Evolutionary conservation across 2,329 filamentous ascomycete genomes (phyloP), one percentile per base, ranked within the genome.

Genomic region (Metarhizium robertsii): DNA sequence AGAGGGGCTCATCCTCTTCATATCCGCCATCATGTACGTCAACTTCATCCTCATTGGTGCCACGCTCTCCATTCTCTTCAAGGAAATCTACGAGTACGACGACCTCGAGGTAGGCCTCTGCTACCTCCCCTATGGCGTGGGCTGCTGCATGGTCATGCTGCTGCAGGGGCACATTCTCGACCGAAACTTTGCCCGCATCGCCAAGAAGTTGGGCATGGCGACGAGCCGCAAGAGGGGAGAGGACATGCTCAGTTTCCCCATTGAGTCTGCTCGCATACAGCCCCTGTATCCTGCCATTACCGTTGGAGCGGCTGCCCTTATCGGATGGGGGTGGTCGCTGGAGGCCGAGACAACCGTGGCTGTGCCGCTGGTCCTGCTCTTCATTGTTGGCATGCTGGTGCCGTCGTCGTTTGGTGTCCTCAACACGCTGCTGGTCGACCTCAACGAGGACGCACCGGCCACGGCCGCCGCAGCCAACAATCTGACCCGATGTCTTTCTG

Each of bases 161-260:
- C 65, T 67, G n/a, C 79, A 81, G 58, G 86, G 88, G 5, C 76
- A 77, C 59, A 64, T 81, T 6, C 71, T 80, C 50, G 79, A 83
- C 67, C 84, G 81, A 76, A 91, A 91, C 67, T 95, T 88, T 67
- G 77, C 83, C 6, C 80, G 86, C 43, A 78, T 84, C 50, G 87
- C 88, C 1, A 75, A 73, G 51, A 76, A 77, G 36, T 72, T 85
- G 16, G 83, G 83, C 6, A 74, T 90, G 56, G 71, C 74, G 2
- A 79, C 90, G 59, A 79, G 81, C 58, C 77, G 74, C 56, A 83
- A 80, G 59, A 80, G 81, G 10, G 77, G 78, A 20, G 74, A 77
- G 57, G 74, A 81, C 60, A 67, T 81, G 50, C 65, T 66, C 6
- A 69, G 71, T 20, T 83, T 81, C 54, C 80, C 80, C 7, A 79